phyloP scores from a whole-genome alignment of 495 filamentous ascomycete genomes.

The Saxophila tyrrhenica region DNA sequence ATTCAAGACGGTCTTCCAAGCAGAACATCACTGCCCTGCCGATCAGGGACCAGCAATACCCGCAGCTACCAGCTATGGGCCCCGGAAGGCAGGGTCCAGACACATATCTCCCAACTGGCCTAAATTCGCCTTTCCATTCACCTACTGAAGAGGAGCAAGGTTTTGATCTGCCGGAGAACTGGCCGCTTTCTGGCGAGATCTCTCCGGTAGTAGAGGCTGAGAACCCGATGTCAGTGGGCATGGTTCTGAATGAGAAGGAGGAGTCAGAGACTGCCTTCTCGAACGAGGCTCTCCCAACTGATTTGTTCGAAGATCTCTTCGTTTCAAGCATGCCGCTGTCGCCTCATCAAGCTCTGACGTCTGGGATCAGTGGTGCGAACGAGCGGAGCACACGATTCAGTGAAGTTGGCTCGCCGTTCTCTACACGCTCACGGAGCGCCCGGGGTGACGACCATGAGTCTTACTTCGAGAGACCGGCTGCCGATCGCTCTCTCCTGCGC shows the following conservation, averaged over 20 bases:
- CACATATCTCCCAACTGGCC: background rate
- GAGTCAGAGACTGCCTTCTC: constrained; percentile 3
- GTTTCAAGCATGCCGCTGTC: constrained; percentile 11
- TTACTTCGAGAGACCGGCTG: background rate
- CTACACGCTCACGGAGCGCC: background rate
- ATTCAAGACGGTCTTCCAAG: background rate
- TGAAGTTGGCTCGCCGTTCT: background rate
- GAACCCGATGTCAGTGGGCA: background rate
- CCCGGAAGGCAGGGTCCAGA: background rate
- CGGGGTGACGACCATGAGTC: background rate
- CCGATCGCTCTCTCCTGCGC: background rate
- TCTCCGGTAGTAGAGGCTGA: background rate
- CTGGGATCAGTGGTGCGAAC: background rate
- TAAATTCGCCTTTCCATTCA: background rate
- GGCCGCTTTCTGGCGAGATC: background rate
- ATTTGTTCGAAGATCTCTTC: constrained; percentile 18
- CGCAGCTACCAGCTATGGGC: no score
- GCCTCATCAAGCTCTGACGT: background rate
- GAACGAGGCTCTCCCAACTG: constrained; percentile 3
- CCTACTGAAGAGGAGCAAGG: background rate
- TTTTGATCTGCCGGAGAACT: background rate
- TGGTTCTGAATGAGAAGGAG: background rate
- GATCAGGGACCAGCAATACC: background rate
- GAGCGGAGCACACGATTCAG: background rate
- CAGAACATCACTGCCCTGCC: background rate